Percentiles rank a stretch among this genome's conserved stretches.
Evolutionary conservation across 2,329 filamentous ascomycete species (phyloP).

Genomic region (Colletotrichum australisinense): DNA sequence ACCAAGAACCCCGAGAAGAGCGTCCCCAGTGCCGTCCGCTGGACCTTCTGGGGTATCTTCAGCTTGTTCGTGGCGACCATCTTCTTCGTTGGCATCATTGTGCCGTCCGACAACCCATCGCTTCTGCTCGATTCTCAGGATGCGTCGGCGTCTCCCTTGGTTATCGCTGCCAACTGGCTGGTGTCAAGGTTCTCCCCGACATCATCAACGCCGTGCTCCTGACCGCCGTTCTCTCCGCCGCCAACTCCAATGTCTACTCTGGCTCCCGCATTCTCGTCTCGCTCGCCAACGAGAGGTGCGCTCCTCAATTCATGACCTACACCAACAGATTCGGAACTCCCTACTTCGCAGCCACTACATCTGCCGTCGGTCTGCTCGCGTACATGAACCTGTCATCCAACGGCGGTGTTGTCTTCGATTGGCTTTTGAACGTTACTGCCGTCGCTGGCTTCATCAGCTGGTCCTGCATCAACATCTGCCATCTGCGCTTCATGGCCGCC

Average conservation of each 20-base stretch:
- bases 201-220: constrained; percentile 85
- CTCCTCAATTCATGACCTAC: constrained; percentile 67
- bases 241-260: constrained; percentile 82
- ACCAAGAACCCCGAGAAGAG: constrained; percentile 77
- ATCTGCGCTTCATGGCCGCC: constrained; percentile 74
- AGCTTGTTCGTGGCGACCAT: constrained; percentile 73
- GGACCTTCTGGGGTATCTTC: constrained; percentile 81
- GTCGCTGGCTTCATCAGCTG: constrained; percentile 78
- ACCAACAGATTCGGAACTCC: constrained; percentile 74
- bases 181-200: constrained; percentile 71
- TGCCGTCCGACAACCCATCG: constrained; percentile 69
- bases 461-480: constrained; percentile 73
- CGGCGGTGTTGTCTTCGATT: constrained; percentile 74
- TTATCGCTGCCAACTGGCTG: constrained; percentile 70
- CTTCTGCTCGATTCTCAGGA: constrained; percentile 65
- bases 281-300: constrained; percentile 72
- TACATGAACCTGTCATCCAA: constrained; percentile 74
- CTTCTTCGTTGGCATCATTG: constrained; percentile 78
- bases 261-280: constrained; percentile 76
- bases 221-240: constrained; percentile 82
- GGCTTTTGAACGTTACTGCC: constrained; percentile 78
- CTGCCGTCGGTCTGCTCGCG: constrained; percentile 70
- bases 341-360: constrained; percentile 65
- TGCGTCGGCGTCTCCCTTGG: constrained; percentile 74
- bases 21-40: constrained; percentile 78